Conservation (phyloP, 192 early-diverging fungal species). For the Rhizophagus clarus region DNA sequence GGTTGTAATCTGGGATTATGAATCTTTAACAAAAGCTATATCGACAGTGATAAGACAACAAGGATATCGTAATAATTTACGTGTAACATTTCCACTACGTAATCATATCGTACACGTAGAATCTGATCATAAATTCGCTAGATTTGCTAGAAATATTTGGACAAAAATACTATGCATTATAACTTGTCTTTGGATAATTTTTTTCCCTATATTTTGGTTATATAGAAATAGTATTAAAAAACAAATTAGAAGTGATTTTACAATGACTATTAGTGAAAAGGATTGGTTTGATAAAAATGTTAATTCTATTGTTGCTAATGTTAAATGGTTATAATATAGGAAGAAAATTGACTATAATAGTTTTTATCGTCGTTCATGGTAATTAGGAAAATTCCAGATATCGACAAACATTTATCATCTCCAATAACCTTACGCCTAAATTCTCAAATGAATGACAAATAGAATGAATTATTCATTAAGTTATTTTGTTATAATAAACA, state of each 20-base stretch:
- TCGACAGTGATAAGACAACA: constrained; percentile 38
- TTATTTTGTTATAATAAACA: too few species aligned
- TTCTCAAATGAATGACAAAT: too few species aligned
- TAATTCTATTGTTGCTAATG: not conserved
- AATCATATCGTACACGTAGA: constrained; percentile 39
- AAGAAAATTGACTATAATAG: not conserved
- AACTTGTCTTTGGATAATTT: constrained; percentile 36
- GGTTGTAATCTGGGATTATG: constrained; percentile 42
- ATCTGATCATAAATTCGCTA: constrained; percentile 35
- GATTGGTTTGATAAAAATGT: constrained; percentile 33
- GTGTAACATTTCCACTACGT: constrained; percentile 40
- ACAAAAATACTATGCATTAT: constrained; percentile 36
- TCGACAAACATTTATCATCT: too few species aligned
- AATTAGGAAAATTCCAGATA: too few species aligned
- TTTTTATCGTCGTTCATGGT: too few species aligned
- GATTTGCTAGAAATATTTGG: constrained; percentile 35
- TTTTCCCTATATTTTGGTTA: constrained; percentile 40
- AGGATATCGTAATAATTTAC: constrained; percentile 37
- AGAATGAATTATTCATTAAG: too few species aligned
- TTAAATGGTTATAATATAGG: not conserved
- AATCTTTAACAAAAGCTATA: constrained; percentile 40
- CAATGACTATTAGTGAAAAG: constrained; percentile 37
- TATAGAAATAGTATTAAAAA: constrained; percentile 37
- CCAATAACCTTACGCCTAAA: too few species aligned
- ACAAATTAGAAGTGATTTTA: constrained; percentile 38